Conservation (phyloP, 805 yeast genomes). For the Candida sithepensis region DNA sequence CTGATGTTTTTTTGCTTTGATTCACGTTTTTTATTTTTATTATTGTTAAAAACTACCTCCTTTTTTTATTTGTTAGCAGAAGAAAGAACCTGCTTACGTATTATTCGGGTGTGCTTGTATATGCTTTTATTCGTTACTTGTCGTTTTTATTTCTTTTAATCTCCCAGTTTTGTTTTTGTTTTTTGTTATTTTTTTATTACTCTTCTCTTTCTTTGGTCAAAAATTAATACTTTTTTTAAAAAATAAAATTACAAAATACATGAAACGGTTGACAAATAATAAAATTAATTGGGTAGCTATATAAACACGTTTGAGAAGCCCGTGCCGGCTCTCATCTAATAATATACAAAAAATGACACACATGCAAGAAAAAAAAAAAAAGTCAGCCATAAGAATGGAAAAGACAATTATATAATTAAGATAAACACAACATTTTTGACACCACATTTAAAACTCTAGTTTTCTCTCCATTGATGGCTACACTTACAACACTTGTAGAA, state of each 20-base stretch:
- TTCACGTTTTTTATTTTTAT: background rate
- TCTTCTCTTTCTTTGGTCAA: background rate
- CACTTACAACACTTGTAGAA: slow-evolving; percentile 94
- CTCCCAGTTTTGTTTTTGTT: background rate
- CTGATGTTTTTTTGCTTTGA: background rate
- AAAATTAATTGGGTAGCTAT: no score
- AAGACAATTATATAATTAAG: no score
- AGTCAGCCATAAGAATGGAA: background rate
- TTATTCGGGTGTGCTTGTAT: background rate
- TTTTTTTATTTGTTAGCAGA: no score
- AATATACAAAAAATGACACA: no score
- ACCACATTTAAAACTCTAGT: slow-evolving; percentile 34
- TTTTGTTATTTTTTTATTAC: background rate
- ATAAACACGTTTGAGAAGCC: no score
- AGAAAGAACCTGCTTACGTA: background rate
- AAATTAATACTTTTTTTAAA: no score
- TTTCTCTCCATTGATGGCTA: slow-evolving; percentile 96
- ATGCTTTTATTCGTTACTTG: background rate
- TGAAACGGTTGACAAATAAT: no score
- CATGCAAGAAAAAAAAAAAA: no score
- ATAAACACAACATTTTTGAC: background rate
- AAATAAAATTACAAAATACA: background rate
- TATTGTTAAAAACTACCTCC: no score
- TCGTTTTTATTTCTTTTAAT: background rate
- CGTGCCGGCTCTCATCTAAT: no score